Evolutionary conservation across 140 eudicot species (phyloP), one percentile per base, ranked within the genome.

Genomic region (Anethum foeniculum): DNA sequence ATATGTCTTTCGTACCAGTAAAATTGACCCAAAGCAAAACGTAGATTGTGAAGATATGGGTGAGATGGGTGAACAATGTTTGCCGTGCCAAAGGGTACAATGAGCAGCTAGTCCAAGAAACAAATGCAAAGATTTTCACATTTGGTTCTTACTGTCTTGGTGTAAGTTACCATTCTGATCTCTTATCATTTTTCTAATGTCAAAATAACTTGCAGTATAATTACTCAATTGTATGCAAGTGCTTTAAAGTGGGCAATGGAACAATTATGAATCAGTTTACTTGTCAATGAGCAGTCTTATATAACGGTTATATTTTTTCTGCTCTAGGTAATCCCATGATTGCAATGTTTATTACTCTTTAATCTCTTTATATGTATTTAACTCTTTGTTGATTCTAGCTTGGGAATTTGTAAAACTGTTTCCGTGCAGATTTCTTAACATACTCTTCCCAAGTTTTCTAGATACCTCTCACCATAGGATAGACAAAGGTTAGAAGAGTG

Each of bases 61-160:
- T 88, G 84, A 95, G 90, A 83, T n/a, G n/a, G n/a, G n/a, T n/a
- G n/a, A n/a, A n/a, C n/a, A 85, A 84, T 16, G 86, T 95, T n/a
- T 87, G 95, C 85, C 96, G 97, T 27, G 88, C 90, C 7, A 89
- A 86, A 86, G 96, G 97, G 72, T 86, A 86, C 60, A 92, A 90
- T 85, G 97, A 92, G 73, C 93, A 91, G 83, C 81, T 92, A 67
- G 95, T 90, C 13, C 96, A 89, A 39, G 97, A 94, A 83, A 96
- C 98, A 18, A 94, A 92, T 88, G 98, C 98, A 30, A 94, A 94
- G 82, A 95, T 92, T 78, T 95, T 95, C 91, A 95, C 97, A 11
- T 95, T 89, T 80, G 99, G 99, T 38, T 95, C 99, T 67, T 95
- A 95, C 73, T 92, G 99, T 67, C 91, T 95, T 79, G 97, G 97